Conservation (phyloP, 1,284 basidiomycete genomes). For the Gymnopus androsaceus region DNA sequence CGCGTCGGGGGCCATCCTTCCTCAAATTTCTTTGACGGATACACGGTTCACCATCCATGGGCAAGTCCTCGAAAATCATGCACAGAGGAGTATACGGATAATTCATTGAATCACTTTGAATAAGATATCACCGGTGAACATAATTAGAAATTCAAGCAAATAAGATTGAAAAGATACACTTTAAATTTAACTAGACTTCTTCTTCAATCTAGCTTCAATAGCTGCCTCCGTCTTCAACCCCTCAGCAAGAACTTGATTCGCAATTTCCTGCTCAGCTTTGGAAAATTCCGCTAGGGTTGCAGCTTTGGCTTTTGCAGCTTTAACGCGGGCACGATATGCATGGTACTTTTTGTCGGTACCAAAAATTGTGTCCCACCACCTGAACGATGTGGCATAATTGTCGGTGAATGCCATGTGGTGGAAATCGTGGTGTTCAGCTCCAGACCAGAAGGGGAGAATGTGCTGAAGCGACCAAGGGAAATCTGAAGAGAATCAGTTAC, state of each 20-base stretch:
- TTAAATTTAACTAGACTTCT: background rate
- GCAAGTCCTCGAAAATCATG: no score
- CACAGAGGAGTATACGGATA: no score
- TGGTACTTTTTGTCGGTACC: slow-evolving; percentile 88
- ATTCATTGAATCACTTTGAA: no score
- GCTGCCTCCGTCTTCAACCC: slow-evolving; percentile 72
- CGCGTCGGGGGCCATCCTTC: no score
- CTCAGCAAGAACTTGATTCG: slow-evolving; percentile 68
- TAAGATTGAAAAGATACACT: background rate
- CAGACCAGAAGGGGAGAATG: slow-evolving; percentile 96
- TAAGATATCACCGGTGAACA: no score
- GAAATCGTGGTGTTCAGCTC: slow-evolving; percentile 98
- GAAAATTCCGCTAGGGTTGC: slow-evolving; percentile 54
- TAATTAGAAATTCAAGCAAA: background rate
- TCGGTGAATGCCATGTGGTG: slow-evolving; percentile 92
- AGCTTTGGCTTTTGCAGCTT: slow-evolving; percentile 48
- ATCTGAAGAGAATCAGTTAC: slow-evolving; percentile 46
- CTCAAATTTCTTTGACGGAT: no score
- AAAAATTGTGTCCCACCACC: slow-evolving; percentile 87
- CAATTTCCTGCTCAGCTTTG: slow-evolving; percentile 58
- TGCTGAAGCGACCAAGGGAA: slow-evolving; percentile 97
- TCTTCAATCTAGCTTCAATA: slow-evolving; percentile 36
- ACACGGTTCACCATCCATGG: no score
- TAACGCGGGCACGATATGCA: slow-evolving; percentile 69
- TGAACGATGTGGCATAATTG: slow-evolving; percentile 93